Evolutionary conservation across 441 rosid genomes (phyloP).

Genomic region (Sinapis alba): DNA sequence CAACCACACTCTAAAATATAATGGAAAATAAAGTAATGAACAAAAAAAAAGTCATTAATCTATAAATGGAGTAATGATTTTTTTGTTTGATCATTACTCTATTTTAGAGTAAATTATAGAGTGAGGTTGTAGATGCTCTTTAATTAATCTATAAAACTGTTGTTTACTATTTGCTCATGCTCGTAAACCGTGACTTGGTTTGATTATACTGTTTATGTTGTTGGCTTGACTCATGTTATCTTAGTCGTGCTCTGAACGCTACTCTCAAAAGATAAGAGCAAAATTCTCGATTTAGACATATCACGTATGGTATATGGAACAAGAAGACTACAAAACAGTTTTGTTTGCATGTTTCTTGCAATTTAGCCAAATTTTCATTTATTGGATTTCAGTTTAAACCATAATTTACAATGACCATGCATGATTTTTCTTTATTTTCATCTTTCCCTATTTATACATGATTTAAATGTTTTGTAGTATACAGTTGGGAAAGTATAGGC

Average conservation of each 20-base stretch:
- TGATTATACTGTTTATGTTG: neutral
- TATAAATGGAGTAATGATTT: too few species aligned
- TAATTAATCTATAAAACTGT: neutral
- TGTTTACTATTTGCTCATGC: neutral
- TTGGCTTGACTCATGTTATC: neutral
- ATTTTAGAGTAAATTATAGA: too few species aligned
- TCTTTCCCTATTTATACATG: neutral
- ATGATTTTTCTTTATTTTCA: neutral
- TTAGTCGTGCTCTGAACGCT: neutral
- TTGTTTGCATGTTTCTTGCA: neutral
- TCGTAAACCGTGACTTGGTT: neutral
- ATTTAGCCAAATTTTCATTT: neutral
- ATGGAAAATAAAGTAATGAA: too few species aligned
- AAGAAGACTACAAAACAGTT: neutral
- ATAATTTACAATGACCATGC: neutral
- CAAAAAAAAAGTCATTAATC: too few species aligned
- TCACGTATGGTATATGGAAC: neutral
- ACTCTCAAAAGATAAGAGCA: neutral
- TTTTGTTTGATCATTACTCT: too few species aligned
- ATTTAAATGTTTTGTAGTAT: neutral
- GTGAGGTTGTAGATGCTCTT: too few species aligned
- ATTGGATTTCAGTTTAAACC: neutral
- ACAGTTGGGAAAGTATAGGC: neutral
- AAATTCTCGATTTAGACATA: neutral
- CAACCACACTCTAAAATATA: too few species aligned